Conservation (phyloP, 2,329 filamentous ascomycete species). For the Periconia sp. region DNA sequence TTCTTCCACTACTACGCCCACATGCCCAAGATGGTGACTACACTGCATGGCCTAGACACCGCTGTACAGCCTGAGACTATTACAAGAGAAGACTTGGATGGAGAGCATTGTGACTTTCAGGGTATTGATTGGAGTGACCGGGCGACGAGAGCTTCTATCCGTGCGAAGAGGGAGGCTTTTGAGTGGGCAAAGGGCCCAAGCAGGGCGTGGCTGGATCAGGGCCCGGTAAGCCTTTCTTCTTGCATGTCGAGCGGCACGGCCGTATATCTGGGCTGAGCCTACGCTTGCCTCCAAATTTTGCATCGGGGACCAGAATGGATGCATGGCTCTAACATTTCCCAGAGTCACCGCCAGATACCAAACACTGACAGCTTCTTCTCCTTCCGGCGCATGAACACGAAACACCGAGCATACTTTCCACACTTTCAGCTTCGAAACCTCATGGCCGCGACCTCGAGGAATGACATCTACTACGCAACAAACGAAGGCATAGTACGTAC, state of each 20-base stretch:
- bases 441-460: slow-evolving; percentile 59
- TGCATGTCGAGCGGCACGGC: no score
- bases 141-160: slow-evolving; percentile 30
- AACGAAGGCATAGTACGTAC: slow-evolving; percentile 57
- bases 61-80: slow-evolving; percentile 33
- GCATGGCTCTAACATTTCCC: slow-evolving; percentile 21
- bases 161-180: slow-evolving; percentile 29
- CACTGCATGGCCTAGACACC: slow-evolving; percentile 32
- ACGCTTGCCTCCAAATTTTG: no score
- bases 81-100: slow-evolving; percentile 37
- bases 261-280: no score
- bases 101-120: slow-evolving; percentile 45
- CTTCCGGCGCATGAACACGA: slow-evolving; percentile 57
- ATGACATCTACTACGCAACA: slow-evolving; percentile 62
- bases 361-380: slow-evolving; percentile 55
- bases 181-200: slow-evolving; percentile 28
- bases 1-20: slow-evolving; percentile 31
- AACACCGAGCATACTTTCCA: slow-evolving; percentile 56
- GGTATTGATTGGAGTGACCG: slow-evolving; percentile 46
- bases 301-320: no score
- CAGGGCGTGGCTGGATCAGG: no score
- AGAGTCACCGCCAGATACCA: slow-evolving; percentile 34
- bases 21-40: slow-evolving; percentile 15
- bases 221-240: no score
- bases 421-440: slow-evolving; percentile 67